Evolutionary conservation across 2,329 filamentous ascomycete species (phyloP).

Genomic region (Sporothrix globosa): DNA sequence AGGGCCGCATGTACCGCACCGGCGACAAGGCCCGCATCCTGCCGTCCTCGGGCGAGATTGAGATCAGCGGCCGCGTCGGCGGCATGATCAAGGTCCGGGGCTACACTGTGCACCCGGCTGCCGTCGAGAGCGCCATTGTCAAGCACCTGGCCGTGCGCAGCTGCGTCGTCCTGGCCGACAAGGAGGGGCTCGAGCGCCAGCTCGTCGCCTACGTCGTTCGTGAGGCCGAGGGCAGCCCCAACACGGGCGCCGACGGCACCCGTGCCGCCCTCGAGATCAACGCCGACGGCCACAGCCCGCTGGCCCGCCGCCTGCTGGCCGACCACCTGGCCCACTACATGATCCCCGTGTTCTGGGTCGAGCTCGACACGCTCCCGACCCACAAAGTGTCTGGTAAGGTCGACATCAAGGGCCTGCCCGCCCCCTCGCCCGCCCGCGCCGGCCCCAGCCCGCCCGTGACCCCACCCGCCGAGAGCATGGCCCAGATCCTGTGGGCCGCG

Average conservation of each 20-base stretch:
- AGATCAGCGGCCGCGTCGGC: slow-evolving; percentile 75
- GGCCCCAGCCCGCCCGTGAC: slow-evolving; percentile 46
- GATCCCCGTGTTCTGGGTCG: slow-evolving; percentile 78
- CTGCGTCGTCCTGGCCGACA: slow-evolving; percentile 73
- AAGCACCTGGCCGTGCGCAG: slow-evolving; percentile 70
- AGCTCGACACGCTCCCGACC: slow-evolving; percentile 70
- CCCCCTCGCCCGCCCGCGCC: slow-evolving; percentile 65
- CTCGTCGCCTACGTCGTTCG: slow-evolving; percentile 76
- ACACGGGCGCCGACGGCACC: slow-evolving; percentile 38
- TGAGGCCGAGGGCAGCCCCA: slow-evolving; percentile 57
- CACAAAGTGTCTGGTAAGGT: slow-evolving; percentile 80
- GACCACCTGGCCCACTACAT: slow-evolving; percentile 77
- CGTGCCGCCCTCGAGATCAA: slow-evolving; percentile 64
- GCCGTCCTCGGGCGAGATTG: slow-evolving; percentile 67
- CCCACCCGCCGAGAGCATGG: slow-evolving; percentile 42
- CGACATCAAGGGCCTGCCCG: slow-evolving; percentile 71
- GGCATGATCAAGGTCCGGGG: slow-evolving; percentile 81
- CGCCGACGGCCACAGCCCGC: slow-evolving; percentile 70
- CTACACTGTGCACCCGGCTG: slow-evolving; percentile 76
- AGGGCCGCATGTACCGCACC: slow-evolving; percentile 70
- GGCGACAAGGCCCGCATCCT: slow-evolving; percentile 71
- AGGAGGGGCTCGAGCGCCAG: slow-evolving; percentile 74
- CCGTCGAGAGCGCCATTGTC: slow-evolving; percentile 73
- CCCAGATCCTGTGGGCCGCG: slow-evolving; percentile 40
- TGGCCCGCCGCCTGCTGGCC: slow-evolving; percentile 66